Evolutionary conservation across 768 basidiomycete species (phyloP).

Genomic region (Mycena filopes): DNA sequence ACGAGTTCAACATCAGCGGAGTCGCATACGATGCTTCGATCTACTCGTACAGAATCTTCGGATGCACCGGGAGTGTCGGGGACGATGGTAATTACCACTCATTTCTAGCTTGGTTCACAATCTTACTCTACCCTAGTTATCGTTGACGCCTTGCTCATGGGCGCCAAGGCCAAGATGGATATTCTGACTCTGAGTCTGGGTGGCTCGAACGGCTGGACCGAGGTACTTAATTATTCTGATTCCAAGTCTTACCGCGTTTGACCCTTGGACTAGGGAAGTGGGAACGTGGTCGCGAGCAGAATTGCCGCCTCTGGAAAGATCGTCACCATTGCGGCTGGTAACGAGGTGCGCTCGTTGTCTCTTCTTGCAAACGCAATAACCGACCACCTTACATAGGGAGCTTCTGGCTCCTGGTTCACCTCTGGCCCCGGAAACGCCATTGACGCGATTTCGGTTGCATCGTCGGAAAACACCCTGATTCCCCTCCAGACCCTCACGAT

Average conservation of each 20-base stretch:
- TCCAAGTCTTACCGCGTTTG: no score
- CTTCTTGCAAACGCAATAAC: not conserved
- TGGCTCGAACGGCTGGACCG: slow-evolving; percentile 72
- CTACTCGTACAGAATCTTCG: slow-evolving; percentile 67
- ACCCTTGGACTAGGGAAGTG: slow-evolving; percentile 53
- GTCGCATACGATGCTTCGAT: slow-evolving; percentile 72
- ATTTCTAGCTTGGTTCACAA: not conserved
- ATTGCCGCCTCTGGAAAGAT: slow-evolving; percentile 67
- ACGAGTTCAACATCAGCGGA: slow-evolving; percentile 74
- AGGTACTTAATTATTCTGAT: no score
- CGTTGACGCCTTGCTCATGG: slow-evolving; percentile 62
- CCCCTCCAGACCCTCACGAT: slow-evolving; percentile 68
- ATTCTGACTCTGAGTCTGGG: slow-evolving; percentile 77
- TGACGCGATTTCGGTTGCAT: slow-evolving; percentile 67
- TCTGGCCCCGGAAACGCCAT: slow-evolving; percentile 63
- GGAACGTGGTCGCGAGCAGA: slow-evolving; percentile 70
- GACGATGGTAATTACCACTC: slow-evolving; percentile 57
- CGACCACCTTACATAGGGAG: slow-evolving; percentile 46
- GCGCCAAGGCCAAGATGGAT: slow-evolving; percentile 63
- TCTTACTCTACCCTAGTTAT: slow-evolving; percentile 39
- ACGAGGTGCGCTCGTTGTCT: slow-evolving; percentile 44
- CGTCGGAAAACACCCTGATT: slow-evolving; percentile 66
- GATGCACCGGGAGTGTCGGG: slow-evolving; percentile 61
- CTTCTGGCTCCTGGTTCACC: slow-evolving; percentile 71
- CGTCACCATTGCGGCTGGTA: slow-evolving; percentile 73